phyloP scores from a whole-genome alignment of 2,329 filamentous ascomycete species.

The Chlorencoelia australis region DNA sequence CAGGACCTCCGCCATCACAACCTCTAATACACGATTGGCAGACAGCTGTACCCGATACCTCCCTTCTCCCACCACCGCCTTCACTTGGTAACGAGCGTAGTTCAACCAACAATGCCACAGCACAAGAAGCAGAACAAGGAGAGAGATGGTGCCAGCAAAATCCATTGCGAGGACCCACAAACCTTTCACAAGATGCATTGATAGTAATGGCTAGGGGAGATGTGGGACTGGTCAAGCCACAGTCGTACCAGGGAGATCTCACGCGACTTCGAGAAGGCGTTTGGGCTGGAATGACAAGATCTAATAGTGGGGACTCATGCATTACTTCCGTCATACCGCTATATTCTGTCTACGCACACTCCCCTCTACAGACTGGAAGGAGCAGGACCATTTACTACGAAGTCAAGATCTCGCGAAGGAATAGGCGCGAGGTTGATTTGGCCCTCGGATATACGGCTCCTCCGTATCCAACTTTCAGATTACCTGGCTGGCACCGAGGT shows the following conservation, averaged over 20 bases:
- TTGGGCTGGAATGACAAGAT: conserved; percentile 38
- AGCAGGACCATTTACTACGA: conserved; percentile 63
- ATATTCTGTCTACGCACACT: conserved; percentile 51
- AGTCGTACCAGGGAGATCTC: conserved; percentile 38
- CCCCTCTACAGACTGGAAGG: conserved; percentile 36
- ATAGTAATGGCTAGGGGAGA: conserved; percentile 41
- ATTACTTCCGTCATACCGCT: conserved; percentile 60
- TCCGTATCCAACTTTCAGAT: conserved; percentile 67
- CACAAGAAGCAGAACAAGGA: conserved; percentile 52
- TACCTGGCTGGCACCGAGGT: conserved; percentile 73
- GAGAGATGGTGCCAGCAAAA: conserved; percentile 54
- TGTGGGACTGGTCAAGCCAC: conserved; percentile 44
- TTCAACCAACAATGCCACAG: conserved; percentile 58
- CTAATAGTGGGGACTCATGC: conserved; percentile 46
- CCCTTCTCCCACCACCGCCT: conserved; percentile 63
- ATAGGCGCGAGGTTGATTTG: conserved; percentile 36
- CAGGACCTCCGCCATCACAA: conserved; percentile 25
- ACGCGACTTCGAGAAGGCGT: conserved; percentile 37
- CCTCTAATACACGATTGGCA: conserved; percentile 56
- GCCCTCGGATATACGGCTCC: conserved; percentile 62
- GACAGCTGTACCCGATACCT: conserved; percentile 58
- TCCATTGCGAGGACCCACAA: conserved; percentile 45
- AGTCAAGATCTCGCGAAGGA: conserved; percentile 42
- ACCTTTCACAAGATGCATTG: conserved; percentile 36
- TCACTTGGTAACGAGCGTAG: conserved; percentile 55